phyloP scores from a whole-genome alignment of 2,329 filamentous ascomycete genomes.

The Penicillium glabrum region DNA sequence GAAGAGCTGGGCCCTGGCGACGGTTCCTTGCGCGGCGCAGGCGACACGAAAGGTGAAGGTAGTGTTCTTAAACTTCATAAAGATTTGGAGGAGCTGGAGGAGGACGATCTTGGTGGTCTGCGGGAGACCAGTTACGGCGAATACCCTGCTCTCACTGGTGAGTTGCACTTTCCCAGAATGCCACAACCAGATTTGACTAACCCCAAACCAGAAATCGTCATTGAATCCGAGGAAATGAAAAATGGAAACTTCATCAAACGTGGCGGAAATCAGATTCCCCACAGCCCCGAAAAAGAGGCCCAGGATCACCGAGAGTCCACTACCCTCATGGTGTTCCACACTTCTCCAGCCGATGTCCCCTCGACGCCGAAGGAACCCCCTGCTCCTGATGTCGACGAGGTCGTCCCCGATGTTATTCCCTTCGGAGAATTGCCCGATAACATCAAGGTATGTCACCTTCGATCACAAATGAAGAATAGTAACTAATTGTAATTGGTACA shows the following conservation, averaged over 20 bases:
- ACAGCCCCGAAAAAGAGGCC: slow-evolving; percentile 42
- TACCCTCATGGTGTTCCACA: slow-evolving; percentile 51
- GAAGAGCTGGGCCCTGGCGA: slow-evolving; percentile 61
- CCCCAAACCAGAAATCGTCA: slow-evolving; percentile 38
- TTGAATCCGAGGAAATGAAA: slow-evolving; percentile 35
- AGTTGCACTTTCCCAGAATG: slow-evolving; percentile 13
- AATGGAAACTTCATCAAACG: slow-evolving; percentile 41
- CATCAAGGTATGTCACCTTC: slow-evolving; percentile 35
- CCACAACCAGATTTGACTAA: slow-evolving; percentile 2
- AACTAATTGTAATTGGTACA: slow-evolving; percentile 20
- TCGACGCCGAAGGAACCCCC: slow-evolving; percentile 49
- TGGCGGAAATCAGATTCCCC: slow-evolving; percentile 40
- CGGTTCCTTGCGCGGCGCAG: slow-evolving; percentile 58
- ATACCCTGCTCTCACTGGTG: slow-evolving; percentile 37
- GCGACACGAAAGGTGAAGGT: slow-evolving; percentile 59
- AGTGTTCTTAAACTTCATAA: slow-evolving; percentile 52
- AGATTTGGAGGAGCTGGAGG: slow-evolving; percentile 58
- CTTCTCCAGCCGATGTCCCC: slow-evolving; percentile 47
- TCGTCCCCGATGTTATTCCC: slow-evolving; percentile 31
- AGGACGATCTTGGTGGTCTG: slow-evolving; percentile 57
- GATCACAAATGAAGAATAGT: not conserved
- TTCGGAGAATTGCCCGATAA: slow-evolving; percentile 47
- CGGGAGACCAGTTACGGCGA: slow-evolving; percentile 42
- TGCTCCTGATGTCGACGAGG: slow-evolving; percentile 37
- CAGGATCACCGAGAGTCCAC: slow-evolving; percentile 49